Evolutionary conservation across 306 rosid species (phyloP), one percentile per base, ranked within the genome.

Genomic region (Glycine soja): DNA sequence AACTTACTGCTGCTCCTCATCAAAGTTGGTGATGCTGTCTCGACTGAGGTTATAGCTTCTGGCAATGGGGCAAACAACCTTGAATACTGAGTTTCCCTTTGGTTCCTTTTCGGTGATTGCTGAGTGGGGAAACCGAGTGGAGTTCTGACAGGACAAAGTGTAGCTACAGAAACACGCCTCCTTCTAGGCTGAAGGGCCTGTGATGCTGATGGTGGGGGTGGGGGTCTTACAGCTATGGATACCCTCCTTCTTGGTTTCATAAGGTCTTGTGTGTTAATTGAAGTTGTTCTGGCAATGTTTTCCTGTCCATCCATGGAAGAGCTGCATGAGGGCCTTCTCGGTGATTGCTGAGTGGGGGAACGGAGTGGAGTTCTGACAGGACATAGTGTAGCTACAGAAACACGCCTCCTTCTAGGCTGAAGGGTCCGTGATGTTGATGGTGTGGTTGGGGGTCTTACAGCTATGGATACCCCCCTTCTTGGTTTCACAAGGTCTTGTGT

Each of bases 71-170:
- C 74, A 67, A 90, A 91, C 84, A 92, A 59, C 63, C 82, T 91
- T 11, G 98, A 95, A 78, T 91, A 90, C 38, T 93, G 86, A 46
- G 86, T 86, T 87, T 85, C 91, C 57, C 92, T 86, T 2, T 87
- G 88, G 82, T 83, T 89, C 81, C 85, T 87, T 40, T 83, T 71
- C 36, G 81, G 70, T 15, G 95, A 85, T 45, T 77, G 88, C 58
- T 91, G 87, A 30, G 88, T 78, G 34, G 97, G 86, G 66, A 80
- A 47, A 46, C 59, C 86, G 71, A 85, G 91, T 38, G 97, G 92
- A 6, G 93, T 83, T 42, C 89, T 47, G 72, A 90, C 93, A 0
- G 92, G 89, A 59, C 85, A 88, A 16, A 85, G 12, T 34, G 93
- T 87, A 57, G 97, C 95, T 11, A 90, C 80, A 24, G 97, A 90